Evolutionary conservation across 1,284 basidiomycete species (phyloP).

Genomic region (Filobasidium uniguttulatum): DNA sequence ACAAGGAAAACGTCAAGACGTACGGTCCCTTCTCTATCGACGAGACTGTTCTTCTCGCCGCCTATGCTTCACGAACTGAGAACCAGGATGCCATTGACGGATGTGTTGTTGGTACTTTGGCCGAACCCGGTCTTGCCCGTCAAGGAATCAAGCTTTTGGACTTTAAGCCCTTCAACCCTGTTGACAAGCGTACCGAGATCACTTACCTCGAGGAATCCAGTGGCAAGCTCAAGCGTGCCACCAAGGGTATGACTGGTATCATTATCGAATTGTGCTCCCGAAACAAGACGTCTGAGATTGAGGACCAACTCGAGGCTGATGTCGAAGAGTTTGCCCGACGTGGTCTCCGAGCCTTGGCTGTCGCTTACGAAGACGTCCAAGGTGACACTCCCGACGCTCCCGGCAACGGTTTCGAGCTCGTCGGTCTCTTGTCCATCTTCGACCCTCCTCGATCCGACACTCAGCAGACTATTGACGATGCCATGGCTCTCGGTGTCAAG

Average conservation of each 20-base stretch:
- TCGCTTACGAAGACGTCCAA: slow-evolving; percentile 86
- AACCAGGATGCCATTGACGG: slow-evolving; percentile 96
- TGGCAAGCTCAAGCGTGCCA: slow-evolving; percentile 91
- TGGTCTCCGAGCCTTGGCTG: slow-evolving; percentile 94
- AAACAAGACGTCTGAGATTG: slow-evolving; percentile 85
- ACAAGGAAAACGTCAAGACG: slow-evolving; percentile 78
- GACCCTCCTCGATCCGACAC: slow-evolving; percentile 97
- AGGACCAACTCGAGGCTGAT: slow-evolving; percentile 82
- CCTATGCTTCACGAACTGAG: slow-evolving; percentile 93
- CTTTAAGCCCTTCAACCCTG: slow-evolving; percentile 99
- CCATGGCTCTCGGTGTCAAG: slow-evolving; percentile 84
- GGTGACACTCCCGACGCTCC: slow-evolving; percentile 43
- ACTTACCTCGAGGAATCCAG: slow-evolving; percentile 88
- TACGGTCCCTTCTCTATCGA: slow-evolving; percentile 80
- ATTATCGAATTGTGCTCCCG: slow-evolving; percentile 91
- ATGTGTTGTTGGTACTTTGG: slow-evolving; percentile 69
- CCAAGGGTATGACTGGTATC: slow-evolving; percentile 98
- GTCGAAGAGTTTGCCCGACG: slow-evolving; percentile 89
- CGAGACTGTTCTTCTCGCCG: slow-evolving; percentile 81
- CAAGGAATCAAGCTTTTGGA: slow-evolving; percentile 88
- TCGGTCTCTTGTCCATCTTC: slow-evolving; percentile 93
- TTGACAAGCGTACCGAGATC: slow-evolving; percentile 97
- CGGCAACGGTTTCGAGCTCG: slow-evolving; percentile 91
- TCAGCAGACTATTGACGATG: slow-evolving; percentile 97
- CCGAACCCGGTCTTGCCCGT: slow-evolving; percentile 60